These are phyloP conservation scores for Phytophthora megakarya DNA, from an alignment of 352 stramenopile species.

Conservation along the genomic window DNA sequence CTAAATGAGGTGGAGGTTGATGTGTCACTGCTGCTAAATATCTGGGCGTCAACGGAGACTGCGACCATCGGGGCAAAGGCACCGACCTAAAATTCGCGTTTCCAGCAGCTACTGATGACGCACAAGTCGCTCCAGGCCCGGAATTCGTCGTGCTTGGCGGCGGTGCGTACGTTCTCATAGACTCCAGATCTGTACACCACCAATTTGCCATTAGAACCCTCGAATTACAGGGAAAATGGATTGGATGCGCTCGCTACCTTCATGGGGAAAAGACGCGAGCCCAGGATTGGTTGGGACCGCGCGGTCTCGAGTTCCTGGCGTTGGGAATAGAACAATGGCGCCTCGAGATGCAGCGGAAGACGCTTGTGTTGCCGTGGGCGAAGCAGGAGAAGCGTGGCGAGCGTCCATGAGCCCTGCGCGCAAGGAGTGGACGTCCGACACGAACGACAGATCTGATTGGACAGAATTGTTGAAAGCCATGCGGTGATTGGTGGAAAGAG, in stretches of 20 bases:
- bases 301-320: conserved; percentile 14
- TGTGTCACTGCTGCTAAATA: conserved; percentile 27
- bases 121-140: conserved; percentile 1
- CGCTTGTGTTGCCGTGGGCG: not conserved
- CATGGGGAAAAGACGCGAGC: conserved; percentile 30
- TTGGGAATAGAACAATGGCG: conserved; percentile 13
- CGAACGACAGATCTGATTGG: not conserved
- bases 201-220: not conserved
- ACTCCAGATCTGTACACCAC: conserved; percentile 24
- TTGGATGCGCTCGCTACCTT: conserved; percentile 22
- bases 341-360: conserved; percentile 22
- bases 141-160: conserved; percentile 10
- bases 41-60: conserved; percentile 33
- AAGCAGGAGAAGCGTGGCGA: not conserved
- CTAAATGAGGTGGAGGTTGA: conserved; percentile 15
- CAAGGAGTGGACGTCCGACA: not conserved
- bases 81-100: conserved; percentile 17
- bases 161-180: conserved; percentile 27
- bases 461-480: not conserved
- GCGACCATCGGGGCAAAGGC: conserved; percentile 26
- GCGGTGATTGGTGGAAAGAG: conserved; percentile 29
- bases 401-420: conserved; percentile 19
- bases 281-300: conserved; percentile 19
- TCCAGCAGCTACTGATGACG: conserved; percentile 14
- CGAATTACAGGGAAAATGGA: not conserved